Evolutionary conservation across 1,284 basidiomycete genomes (phyloP).

Genomic region (Microbotryum silenes-acaulis): DNA sequence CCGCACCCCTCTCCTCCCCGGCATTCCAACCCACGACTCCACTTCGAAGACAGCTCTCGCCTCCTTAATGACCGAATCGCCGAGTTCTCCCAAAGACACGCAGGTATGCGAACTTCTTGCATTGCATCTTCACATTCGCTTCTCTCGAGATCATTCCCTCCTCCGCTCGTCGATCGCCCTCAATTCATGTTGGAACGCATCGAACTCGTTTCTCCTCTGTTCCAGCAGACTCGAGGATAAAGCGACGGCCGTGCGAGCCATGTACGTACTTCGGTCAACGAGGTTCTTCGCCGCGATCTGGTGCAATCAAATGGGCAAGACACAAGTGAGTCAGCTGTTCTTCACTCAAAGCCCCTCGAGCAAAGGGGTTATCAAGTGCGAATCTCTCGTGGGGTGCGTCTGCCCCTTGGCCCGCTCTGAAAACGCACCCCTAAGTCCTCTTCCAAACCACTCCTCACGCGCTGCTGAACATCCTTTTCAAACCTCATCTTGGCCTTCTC

Average conservation of each 20-base stretch:
- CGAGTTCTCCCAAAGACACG: no score
- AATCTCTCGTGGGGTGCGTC: no score
- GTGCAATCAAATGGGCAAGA: no score
- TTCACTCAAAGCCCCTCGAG: background rate
- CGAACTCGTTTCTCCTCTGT: constrained; percentile 3
- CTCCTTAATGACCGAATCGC: no score
- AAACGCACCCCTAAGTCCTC: constrained; percentile 23
- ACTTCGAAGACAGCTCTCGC: no score
- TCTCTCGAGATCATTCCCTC: background rate
- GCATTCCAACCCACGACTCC: no score
- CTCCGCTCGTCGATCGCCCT: constrained; percentile 1
- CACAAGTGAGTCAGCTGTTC: background rate
- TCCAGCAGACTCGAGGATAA: constrained; percentile 3
- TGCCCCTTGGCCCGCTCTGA: background rate
- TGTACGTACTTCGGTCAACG: constrained; percentile 6
- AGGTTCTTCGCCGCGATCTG: constrained; percentile 12
- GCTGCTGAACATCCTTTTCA: constrained; percentile 32
- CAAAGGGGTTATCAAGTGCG: no score
- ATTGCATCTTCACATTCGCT: no score
- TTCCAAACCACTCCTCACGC: constrained; percentile 19
- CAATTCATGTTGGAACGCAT: constrained; percentile 2
- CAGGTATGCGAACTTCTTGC: no score
- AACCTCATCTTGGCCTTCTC: constrained; percentile 36
- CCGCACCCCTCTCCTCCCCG: no score
- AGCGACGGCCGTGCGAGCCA: constrained; percentile 12